phyloP scores from a whole-genome alignment of 768 basidiomycete genomes.

The Boletus patriciae region DNA sequence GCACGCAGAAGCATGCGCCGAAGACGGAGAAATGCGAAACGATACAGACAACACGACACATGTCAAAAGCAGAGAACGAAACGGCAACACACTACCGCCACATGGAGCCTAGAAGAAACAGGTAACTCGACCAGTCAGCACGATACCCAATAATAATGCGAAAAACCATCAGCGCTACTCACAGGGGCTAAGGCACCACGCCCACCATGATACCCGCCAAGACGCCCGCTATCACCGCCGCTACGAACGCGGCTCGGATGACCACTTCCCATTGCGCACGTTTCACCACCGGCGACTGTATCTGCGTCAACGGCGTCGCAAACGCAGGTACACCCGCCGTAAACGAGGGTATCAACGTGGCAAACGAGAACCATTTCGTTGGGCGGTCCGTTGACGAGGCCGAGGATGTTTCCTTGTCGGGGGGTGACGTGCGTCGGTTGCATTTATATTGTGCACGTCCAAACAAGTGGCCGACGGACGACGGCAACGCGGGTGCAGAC shows the following conservation, averaged over 20 bases:
- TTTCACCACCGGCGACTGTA: slow-evolving; percentile 67
- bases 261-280: slow-evolving; percentile 89
- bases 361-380: slow-evolving; percentile 1
- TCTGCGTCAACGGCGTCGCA: slow-evolving; percentile 62
- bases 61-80: not conserved
- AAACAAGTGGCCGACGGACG: slow-evolving; percentile 9
- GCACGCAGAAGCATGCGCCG: not conserved
- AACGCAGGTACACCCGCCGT: slow-evolving; percentile 63
- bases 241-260: slow-evolving; percentile 53
- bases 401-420: not conserved
- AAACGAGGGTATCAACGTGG: slow-evolving; percentile 30
- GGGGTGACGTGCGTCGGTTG: slow-evolving; percentile 12
- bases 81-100: not conserved
- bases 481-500: not conserved
- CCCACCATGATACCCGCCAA: slow-evolving; percentile 34
- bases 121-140: not conserved
- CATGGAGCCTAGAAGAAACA: no score
- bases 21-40: not conserved
- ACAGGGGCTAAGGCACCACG: slow-evolving; percentile 7
- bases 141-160: not conserved
- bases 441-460: slow-evolving; percentile 34
- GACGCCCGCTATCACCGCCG: slow-evolving; percentile 39
- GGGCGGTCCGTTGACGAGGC: not conserved
- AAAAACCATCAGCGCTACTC: not conserved
- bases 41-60: not conserved